Base-by-base conservation (phyloP, 208 protist species). In the Trypanosoma scelopori region DNA sequence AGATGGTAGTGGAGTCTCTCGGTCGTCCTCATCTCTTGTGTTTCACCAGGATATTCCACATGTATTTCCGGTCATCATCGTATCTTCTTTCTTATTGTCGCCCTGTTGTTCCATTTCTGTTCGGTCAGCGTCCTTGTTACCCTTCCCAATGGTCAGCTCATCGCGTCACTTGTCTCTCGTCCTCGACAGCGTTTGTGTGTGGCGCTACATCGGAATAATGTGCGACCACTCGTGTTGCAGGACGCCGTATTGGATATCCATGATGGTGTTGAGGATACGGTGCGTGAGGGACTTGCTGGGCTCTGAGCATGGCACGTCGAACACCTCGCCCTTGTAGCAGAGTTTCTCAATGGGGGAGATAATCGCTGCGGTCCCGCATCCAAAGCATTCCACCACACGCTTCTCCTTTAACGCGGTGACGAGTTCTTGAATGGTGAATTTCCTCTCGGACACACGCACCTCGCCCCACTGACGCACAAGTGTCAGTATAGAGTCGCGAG, bases 351-450 rank as follows among this genome's bases (percentile, higher is more conserved):
- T 84, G 37, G 97, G 97, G 2, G 86, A 87, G 13, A 99, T 92
- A 55, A 99, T 92, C 20, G 95, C 95, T 9, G 98, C 98, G 6
- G 98, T 99, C 42, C 98, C 98, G 42, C 92, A 85, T 30, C 98
- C 98, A 72, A 99, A 99, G 68, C 81, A 82, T 82, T 99, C 98
- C 3, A 91, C 55, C 51, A 99, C 74, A 30, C 93, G 81, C 6
- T 76, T 78, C 55, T 97, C 89, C 59, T 86, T 55, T 51, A 96
- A 22, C 27, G 91, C 96, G 18, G 85, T 64, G 4, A 95, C 62
- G 5, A 99, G 43, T 45, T 99, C 93, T 3, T 79, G 30, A 59
- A 99, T 93, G 9, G 63, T 89, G 66, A 92, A 95, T 3, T 32
- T 25, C 9, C 76, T 65, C 84, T 96, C 94, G 3, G 78, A 72